A percentile compares a stretch with the other conserved stretches of the same genome.
These are phyloP conservation scores for Gloeostereum incarnatum DNA, from an alignment of 768 basidiomycete genomes.

Conservation along the genomic window DNA sequence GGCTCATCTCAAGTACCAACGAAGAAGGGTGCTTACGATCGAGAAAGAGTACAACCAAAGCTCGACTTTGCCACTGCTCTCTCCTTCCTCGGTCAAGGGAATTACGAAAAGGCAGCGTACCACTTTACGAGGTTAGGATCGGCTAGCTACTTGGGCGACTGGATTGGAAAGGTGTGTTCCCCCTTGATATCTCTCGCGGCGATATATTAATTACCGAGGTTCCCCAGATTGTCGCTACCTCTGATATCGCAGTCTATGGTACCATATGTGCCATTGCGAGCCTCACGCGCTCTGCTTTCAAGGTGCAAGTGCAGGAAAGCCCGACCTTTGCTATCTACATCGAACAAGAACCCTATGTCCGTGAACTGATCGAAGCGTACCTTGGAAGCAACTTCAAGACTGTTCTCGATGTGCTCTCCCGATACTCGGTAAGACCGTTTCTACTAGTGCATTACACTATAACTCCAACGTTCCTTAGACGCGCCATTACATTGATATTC, in stretches of 20 bases:
- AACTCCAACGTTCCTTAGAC: conserved; percentile 34
- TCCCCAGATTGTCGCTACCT: conserved; percentile 59
- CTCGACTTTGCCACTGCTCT: conserved; percentile 78
- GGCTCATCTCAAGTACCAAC: conserved; percentile 11
- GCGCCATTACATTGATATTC: conserved; percentile 69
- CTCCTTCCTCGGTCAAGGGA: conserved; percentile 58
- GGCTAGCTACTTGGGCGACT: conserved; percentile 61
- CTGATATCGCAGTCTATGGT: conserved; percentile 83
- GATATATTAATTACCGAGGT: neutral
- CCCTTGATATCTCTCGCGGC: neutral
- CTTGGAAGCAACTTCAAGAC: conserved; percentile 81
- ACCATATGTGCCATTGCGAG: conserved; percentile 79
- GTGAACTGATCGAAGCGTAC: conserved; percentile 82
- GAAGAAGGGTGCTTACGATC: conserved; percentile 47
- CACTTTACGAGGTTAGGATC: conserved; percentile 63
- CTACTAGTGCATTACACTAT: neutral
- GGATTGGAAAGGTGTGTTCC: conserved; percentile 56
- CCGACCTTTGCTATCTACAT: conserved; percentile 65
- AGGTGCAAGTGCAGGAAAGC: conserved; percentile 58
- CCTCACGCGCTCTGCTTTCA: conserved; percentile 61
- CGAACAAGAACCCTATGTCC: conserved; percentile 79
- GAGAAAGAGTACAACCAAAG: conserved; percentile 65
- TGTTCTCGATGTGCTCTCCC: conserved; percentile 65
- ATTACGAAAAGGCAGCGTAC: conserved; percentile 75
- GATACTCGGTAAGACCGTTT: conserved; percentile 50